A percentile compares a stretch with the other conserved stretches of the same genome.
These are phyloP conservation scores for Setaria italica DNA, from an alignment of 202 grass and related monocot genomes.

Conservation along the genomic window DNA sequence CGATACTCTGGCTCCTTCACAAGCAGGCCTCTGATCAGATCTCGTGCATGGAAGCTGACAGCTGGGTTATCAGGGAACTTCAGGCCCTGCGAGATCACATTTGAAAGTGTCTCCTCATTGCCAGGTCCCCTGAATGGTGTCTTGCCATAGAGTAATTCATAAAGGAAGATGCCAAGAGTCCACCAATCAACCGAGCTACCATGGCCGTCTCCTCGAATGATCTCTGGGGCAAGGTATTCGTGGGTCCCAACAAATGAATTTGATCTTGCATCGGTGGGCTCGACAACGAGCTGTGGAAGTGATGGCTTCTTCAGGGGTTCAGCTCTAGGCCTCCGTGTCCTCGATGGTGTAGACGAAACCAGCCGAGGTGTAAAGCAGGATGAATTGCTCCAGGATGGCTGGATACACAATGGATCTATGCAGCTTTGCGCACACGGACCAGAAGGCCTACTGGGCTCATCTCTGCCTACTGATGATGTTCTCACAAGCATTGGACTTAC, in stretches of 20 bases:
- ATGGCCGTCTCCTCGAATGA: conserved; percentile 98
- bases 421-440: conserved; percentile 92
- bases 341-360: conserved; percentile 59
- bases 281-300: conserved; percentile 90
- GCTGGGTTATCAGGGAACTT: conserved; percentile 83
- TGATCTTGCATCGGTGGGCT: conserved; percentile 86
- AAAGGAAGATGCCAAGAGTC: conserved; percentile 98
- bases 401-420: conserved; percentile 90
- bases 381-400: conserved; percentile 83
- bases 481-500: conserved; percentile 85
- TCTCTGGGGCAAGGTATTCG: conserved; percentile 97
- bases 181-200: conserved; percentile 98
- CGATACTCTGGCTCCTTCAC: conserved; percentile 91
- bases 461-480: conserved; percentile 68
- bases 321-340: conserved; percentile 54
- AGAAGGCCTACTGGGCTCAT: conserved; percentile 74
- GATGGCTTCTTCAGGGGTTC: conserved; percentile 67
- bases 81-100: conserved; percentile 87
- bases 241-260: conserved; percentile 98
- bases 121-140: conserved; percentile 86
- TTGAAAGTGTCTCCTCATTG: conserved; percentile 92
- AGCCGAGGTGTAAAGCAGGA: conserved; percentile 93
- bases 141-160: conserved; percentile 82
- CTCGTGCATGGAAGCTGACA: conserved; percentile 75
- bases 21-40: conserved; percentile 87